A percentile compares a stretch with the other conserved stretches of the same genome.
These are phyloP conservation scores for Dictyostelium purpureum DNA, from an alignment of 78 protist species.

Conservation along the genomic window DNA sequence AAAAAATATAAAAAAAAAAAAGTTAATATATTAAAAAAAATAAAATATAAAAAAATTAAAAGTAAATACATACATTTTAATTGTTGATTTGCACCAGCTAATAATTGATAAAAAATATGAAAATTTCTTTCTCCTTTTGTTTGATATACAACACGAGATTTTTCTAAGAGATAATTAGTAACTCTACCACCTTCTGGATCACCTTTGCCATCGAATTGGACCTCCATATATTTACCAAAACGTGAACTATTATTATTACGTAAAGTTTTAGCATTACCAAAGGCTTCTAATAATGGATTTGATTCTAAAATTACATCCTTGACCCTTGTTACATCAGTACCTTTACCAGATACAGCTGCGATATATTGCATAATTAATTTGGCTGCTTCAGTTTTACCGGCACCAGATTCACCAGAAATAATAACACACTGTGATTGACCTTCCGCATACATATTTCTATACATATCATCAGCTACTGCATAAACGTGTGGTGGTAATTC, in stretches of 20 bases:
- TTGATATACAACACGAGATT: constrained; percentile 78
- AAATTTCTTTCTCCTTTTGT: constrained; percentile 75
- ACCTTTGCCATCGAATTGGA: constrained; percentile 87
- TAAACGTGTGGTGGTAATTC: constrained; percentile 88
- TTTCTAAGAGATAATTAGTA: constrained; percentile 77
- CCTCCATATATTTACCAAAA: constrained; percentile 88
- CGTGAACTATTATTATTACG: constrained; percentile 90
- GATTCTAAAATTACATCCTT: constrained; percentile 87
- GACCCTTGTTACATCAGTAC: constrained; percentile 76
- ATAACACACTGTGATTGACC: constrained; percentile 93
- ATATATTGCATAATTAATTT: constrained; percentile 87
- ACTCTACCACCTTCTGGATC: constrained; percentile 87
- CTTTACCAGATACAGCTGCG: constrained; percentile 83
- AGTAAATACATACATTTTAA: not conserved
- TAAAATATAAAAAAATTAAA: not conserved
- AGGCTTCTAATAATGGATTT: constrained; percentile 93
- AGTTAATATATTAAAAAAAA: not conserved
- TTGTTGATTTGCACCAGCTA: constrained; percentile 70
- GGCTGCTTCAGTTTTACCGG: constrained; percentile 89
- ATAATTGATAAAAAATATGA: constrained; percentile 82
- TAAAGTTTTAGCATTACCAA: constrained; percentile 93
- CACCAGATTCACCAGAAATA: constrained; percentile 91
- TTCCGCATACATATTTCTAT: constrained; percentile 79
- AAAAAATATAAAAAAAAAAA: not conserved
- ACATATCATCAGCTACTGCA: constrained; percentile 92